Evolutionary conservation across 179 eudicot species (phyloP).

Genomic region (Drosera spatulata): DNA sequence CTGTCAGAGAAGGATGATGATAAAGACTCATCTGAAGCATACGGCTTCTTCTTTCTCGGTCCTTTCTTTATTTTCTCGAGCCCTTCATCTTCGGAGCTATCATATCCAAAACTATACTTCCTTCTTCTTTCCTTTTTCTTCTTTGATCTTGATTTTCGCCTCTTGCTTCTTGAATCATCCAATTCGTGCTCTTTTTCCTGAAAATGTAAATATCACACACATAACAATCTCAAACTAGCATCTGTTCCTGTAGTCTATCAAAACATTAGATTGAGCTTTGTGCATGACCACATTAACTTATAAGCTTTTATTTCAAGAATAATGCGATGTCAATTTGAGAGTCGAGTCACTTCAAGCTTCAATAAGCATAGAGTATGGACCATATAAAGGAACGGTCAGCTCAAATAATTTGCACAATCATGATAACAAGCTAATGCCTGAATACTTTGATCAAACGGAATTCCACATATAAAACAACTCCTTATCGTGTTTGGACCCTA

Average conservation of each 20-base stretch:
- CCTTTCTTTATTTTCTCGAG: conserved; percentile 37
- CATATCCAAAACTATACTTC: conserved; percentile 29
- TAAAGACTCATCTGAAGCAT: conserved; percentile 54
- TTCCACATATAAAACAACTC: too few species aligned
- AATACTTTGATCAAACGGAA: too few species aligned
- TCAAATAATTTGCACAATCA: too few species aligned
- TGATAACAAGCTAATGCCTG: too few species aligned
- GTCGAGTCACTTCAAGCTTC: too few species aligned
- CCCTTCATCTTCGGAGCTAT: conserved; percentile 65
- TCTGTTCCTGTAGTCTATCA: not conserved
- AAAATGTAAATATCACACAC: not conserved
- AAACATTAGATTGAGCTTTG: not conserved
- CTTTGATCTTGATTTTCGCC: conserved; percentile 25
- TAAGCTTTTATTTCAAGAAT: too few species aligned
- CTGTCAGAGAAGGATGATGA: conserved; percentile 22
- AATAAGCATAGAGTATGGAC: too few species aligned
- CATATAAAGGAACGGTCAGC: too few species aligned
- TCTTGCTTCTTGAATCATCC: conserved; percentile 23
- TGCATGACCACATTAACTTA: too few species aligned
- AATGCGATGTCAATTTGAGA: too few species aligned
- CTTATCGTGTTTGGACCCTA: too few species aligned
- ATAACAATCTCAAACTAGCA: not conserved
- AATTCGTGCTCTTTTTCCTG: conserved; percentile 30
- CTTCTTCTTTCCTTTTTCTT: conserved; percentile 30
- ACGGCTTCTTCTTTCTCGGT: conserved; percentile 82